Base-by-base conservation (phyloP, 768 basidiomycete genomes). In the Tricholomella constricta region DNA sequence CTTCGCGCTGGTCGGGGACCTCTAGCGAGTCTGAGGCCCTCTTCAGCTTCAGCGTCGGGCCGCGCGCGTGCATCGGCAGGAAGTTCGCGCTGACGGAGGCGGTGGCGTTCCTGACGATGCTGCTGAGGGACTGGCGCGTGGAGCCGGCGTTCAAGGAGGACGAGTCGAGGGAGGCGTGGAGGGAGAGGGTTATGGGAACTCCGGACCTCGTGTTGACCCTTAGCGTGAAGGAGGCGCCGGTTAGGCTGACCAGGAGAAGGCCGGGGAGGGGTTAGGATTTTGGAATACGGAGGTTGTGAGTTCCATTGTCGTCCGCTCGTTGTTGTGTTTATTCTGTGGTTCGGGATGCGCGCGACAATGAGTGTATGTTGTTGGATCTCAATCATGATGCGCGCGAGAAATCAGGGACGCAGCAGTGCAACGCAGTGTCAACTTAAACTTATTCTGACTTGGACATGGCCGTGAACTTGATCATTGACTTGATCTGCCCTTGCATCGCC, bases 61-160 rank as follows among this genome's bases (percentile, higher is more conserved):
- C 80, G 20, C 74, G 82, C 19, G 69, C 72, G 7, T 85, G 84
- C 51, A 64, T 83, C 15, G 84, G 83, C 6, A 70, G 78, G 17
- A 81, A 76, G 55, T 85, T 86, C 56, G 78, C 83, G 1, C 69
- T 71, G 2, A 72, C 70, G 0, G 82, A 85, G 61, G 71, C 74
- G 2, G 73, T 83, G 19, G 75, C 73, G 47, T 80, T 84, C 69
- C 70, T 85, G 20, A 72, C 79, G 1, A 63, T 72, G 58, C 58
- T 84, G 11, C 65, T 84, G 23, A 71, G 79, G 15, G 83, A 84
- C 37, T 84, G 77, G 78, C 69, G 65, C 22, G 59, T 85, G 11
- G 73, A 78, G 46, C 79, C 80, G 0, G 44, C 73, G 15, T 62
- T 82, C 15, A 54, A 65, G 12, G 34, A 52, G 1, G 70, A 68